Conservation (phyloP, 805 yeast genomes). For the Lachancea sp. region DNA sequence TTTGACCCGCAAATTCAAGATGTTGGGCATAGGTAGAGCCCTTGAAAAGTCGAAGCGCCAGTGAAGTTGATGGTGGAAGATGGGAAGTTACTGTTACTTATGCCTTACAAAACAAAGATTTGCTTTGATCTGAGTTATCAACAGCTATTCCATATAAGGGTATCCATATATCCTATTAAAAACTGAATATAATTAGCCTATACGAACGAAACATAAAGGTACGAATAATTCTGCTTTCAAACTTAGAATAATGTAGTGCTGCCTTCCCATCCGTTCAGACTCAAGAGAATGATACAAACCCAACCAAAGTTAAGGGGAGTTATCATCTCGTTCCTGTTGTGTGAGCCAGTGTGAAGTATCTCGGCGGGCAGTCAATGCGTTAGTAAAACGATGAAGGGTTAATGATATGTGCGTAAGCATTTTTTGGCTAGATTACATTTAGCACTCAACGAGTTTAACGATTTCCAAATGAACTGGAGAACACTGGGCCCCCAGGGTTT, state of each 20-base stretch:
- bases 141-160: not conserved
- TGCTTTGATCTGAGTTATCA: not conserved
- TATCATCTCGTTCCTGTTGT: too few relatives aligned
- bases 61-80: not conserved
- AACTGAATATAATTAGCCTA: too few relatives aligned
- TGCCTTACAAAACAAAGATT: not conserved
- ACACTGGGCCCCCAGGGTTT: conserved; percentile 49
- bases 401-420: not conserved
- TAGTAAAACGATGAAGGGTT: not conserved
- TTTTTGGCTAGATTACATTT: too few relatives aligned
- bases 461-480: conserved; percentile 46
- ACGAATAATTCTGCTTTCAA: too few relatives aligned
- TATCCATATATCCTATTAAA: conserved; percentile 1
- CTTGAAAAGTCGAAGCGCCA: conserved; percentile 1
- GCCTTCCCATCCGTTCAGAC: too few relatives aligned
- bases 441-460: conserved; percentile 47
- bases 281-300: too few relatives aligned
- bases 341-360: too few relatives aligned
- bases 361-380: too few relatives aligned
- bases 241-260: too few relatives aligned
- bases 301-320: too few relatives aligned
- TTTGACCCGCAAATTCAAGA: conserved; percentile 38
- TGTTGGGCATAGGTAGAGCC: conserved; percentile 14
- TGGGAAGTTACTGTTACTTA: not conserved
- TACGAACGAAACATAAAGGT: too few relatives aligned